Evolutionary conservation across 73 alveolate species (phyloP).

Genomic region (Diophrys appendiculata): DNA sequence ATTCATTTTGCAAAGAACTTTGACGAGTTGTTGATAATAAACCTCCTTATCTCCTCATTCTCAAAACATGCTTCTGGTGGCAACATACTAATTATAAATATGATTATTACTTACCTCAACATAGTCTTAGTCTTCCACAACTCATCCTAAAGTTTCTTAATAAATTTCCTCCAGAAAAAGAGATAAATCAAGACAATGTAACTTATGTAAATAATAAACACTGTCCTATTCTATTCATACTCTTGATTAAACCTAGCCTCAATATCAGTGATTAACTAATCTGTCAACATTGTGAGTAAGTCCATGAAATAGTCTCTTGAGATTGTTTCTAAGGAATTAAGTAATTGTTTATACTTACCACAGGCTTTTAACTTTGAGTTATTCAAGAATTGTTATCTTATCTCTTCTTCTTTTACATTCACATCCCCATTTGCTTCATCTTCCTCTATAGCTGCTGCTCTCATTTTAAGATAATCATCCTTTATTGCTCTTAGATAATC

Average conservation of each 20-base stretch:
- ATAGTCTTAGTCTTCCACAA: constrained; percentile 50
- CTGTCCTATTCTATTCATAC: constrained; percentile 17
- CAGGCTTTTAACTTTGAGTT: too few relatives aligned
- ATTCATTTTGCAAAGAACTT: too few relatives aligned
- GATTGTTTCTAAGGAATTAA: too few relatives aligned
- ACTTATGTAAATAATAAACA: constrained; percentile 41
- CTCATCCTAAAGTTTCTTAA: constrained; percentile 25
- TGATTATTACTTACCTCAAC: constrained; percentile 19
- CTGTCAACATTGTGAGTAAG: too few relatives aligned
- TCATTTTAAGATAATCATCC: constrained; percentile 43
- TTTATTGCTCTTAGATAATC: constrained; percentile 39
- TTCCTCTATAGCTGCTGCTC: too few relatives aligned
- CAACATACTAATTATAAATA: constrained; percentile 24
- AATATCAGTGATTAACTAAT: too few relatives aligned
- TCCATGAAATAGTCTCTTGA: too few relatives aligned
- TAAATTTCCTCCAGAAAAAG: constrained; percentile 42
- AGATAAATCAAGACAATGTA: constrained; percentile 24
- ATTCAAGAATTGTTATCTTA: too few relatives aligned
- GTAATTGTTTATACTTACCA: too few relatives aligned
- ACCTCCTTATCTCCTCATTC: constrained; percentile 36
- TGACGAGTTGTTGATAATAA: constrained; percentile 31
- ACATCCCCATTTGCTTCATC: too few relatives aligned
- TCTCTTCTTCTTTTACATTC: too few relatives aligned
- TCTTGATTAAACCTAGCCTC: constrained; percentile 39
- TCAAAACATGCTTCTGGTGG: constrained; percentile 39